Evolutionary conservation across 352 stramenopile species (phyloP).

Genomic region (Globisporangium echinulatum): DNA sequence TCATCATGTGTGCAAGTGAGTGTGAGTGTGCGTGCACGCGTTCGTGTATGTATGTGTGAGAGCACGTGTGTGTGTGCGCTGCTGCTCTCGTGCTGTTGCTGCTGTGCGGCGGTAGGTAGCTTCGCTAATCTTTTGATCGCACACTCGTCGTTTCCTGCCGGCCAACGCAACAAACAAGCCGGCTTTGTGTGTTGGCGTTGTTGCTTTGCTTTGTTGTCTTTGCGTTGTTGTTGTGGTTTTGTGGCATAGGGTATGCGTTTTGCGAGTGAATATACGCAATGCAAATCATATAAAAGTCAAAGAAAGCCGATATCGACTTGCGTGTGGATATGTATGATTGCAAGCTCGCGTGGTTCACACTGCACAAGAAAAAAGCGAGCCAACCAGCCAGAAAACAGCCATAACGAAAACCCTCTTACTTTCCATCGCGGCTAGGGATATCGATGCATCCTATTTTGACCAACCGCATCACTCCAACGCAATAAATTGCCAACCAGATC

Average conservation of each 20-base stretch:
- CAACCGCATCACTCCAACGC: slow-evolving; percentile 28
- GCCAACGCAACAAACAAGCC: slow-evolving; percentile 9
- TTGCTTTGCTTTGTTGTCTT: not conserved
- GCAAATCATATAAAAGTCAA: too few relatives aligned
- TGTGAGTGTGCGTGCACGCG: not conserved
- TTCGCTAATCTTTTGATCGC: slow-evolving; percentile 17
- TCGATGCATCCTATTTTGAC: slow-evolving; percentile 1
- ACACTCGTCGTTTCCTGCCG: slow-evolving; percentile 10
- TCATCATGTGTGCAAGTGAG: too few relatives aligned
- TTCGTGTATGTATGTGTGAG: too few relatives aligned
- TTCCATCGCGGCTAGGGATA: not conserved
- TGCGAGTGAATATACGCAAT: not conserved
- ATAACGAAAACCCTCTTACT: not conserved
- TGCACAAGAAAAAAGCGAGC: slow-evolving; percentile 9
- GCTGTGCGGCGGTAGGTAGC: slow-evolving; percentile 9
- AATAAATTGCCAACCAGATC: not conserved
- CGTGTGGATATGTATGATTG: too few relatives aligned
- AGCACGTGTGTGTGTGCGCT: not conserved
- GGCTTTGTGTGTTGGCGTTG: not conserved
- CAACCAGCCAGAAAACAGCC: slow-evolving; percentile 11
- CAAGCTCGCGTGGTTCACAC: not conserved
- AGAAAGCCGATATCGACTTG: too few relatives aligned
- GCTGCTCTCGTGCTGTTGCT: not conserved
- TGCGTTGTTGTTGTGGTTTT: too few relatives aligned
- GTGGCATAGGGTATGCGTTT: not conserved